Conservation (phyloP, 345 rosid genomes). For the Litchi chinensis region DNA sequence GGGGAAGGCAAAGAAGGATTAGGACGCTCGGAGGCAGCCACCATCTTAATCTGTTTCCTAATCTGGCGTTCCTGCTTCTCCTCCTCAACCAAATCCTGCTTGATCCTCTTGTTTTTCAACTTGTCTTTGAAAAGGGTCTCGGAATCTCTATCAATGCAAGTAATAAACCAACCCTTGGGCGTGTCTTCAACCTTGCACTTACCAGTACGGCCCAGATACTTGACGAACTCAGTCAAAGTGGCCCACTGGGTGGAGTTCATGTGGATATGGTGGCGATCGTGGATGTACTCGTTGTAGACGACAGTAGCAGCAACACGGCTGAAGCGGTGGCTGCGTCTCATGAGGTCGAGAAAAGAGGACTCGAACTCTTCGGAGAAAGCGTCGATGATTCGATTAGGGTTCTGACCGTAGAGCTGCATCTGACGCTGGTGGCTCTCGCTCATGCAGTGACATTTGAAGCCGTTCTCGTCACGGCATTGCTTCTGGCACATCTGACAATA, state of each 20-base stretch:
- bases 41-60: constrained; percentile 80
- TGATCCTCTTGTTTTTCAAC: constrained; percentile 78
- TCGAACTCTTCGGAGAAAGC: constrained; percentile 96
- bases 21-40: constrained; percentile 51
- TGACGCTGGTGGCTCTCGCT: constrained; percentile 96
- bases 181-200: constrained; percentile 97
- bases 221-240: constrained; percentile 84
- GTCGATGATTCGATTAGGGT: constrained; percentile 70
- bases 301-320: constrained; percentile 95
- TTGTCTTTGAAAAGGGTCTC: constrained; percentile 88
- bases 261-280: constrained; percentile 87
- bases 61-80: constrained; percentile 92
- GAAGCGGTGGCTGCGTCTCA: constrained; percentile 86
- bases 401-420: constrained; percentile 89
- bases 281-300: constrained; percentile 86
- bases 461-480: constrained; percentile 96
- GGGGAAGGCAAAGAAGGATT: background rate
- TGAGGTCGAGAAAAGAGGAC: constrained; percentile 63
- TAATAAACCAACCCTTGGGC: constrained; percentile 96
- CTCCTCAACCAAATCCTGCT: constrained; percentile 80
- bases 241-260: constrained; percentile 97
- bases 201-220: constrained; percentile 76
- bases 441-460: constrained; percentile 99
- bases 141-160: constrained; percentile 80
- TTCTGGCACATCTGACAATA: constrained; percentile 99